Percentiles rank a stretch among this genome's conserved stretches.
phyloP scores from a whole-genome alignment of 192 early-diverging fungal genomes.

The Coemansia sp. region DNA sequence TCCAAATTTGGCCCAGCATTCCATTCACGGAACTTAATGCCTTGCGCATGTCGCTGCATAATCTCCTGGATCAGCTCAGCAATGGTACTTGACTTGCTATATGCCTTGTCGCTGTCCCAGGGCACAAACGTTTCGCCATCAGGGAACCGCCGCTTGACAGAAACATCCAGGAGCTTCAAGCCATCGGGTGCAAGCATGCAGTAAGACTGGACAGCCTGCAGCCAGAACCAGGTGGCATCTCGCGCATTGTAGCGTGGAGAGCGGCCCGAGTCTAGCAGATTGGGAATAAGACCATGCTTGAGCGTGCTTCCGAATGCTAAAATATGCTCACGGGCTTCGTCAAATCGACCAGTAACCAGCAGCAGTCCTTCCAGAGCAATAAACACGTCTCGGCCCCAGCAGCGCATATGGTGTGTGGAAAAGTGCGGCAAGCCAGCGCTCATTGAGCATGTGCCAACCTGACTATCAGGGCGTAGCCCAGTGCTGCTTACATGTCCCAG shows the following conservation, averaged over 20 bases:
- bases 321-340: conserved; percentile 81
- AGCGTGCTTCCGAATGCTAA: conserved; percentile 89
- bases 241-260: conserved; percentile 91
- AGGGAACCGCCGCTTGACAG: conserved; percentile 81
- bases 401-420: conserved; percentile 85
- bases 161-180: conserved; percentile 62
- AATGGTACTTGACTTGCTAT: conserved; percentile 65
- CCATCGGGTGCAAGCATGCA: conserved; percentile 76
- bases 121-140: conserved; percentile 69
- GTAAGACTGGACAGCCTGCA: conserved; percentile 88
- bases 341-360: conserved; percentile 76
- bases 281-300: conserved; percentile 95
- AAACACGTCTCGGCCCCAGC: conserved; percentile 99
- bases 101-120: conserved; percentile 63
- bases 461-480: conserved; percentile 63
- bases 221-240: conserved; percentile 96
- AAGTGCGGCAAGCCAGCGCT: conserved; percentile 97
- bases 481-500: conserved; percentile 80
- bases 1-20: conserved; percentile 90
- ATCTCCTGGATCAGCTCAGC: conserved; percentile 90
- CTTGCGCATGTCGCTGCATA: conserved; percentile 81
- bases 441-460: conserved; percentile 56
- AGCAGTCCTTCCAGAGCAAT: conserved; percentile 85
- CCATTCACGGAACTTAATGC: conserved; percentile 91
- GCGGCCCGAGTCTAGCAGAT: conserved; percentile 84